Evolutionary conservation across 352 stramenopile genomes (phyloP).

Genomic region (Globisporangium yorkense): DNA sequence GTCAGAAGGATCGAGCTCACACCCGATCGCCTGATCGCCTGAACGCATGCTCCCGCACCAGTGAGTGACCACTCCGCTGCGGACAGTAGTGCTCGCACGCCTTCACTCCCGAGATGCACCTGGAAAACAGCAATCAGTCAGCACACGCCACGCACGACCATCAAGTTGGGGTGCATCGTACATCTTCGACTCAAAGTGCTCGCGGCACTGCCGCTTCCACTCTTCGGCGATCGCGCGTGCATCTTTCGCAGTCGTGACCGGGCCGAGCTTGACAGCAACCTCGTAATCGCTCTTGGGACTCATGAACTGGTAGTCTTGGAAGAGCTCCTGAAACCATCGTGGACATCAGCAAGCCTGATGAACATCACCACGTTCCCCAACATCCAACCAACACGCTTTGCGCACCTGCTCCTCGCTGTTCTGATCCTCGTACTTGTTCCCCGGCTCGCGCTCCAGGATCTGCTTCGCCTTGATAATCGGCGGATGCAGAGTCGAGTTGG

Average conservation of each 20-base stretch:
- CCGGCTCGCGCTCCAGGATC: slow-evolving; percentile 68
- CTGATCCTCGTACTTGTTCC: slow-evolving; percentile 83
- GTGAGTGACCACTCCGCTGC: slow-evolving; percentile 49
- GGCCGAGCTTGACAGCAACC: slow-evolving; percentile 67
- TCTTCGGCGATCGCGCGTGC: slow-evolving; percentile 45
- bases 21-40: neutral
- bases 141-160: neutral
- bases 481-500: slow-evolving; percentile 33
- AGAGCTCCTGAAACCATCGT: slow-evolving; percentile 45
- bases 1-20: too few relatives aligned
- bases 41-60: slow-evolving; percentile 31
- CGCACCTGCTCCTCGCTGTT: slow-evolving; percentile 63
- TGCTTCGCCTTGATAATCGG: slow-evolving; percentile 61
- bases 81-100: slow-evolving; percentile 62
- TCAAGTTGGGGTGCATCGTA: slow-evolving; percentile 15
- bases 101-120: slow-evolving; percentile 39
- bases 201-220: slow-evolving; percentile 47
- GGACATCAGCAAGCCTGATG: too few relatives aligned
- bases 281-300: slow-evolving; percentile 72
- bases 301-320: slow-evolving; percentile 84
- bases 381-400: neutral
- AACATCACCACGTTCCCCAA: neutral
- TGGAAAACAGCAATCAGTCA: slow-evolving; percentile 9
- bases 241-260: slow-evolving; percentile 31
- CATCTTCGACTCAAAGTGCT: slow-evolving; percentile 45